Conservation (phyloP, 2,329 filamentous ascomycete species). For the Fusarium sp. region DNA sequence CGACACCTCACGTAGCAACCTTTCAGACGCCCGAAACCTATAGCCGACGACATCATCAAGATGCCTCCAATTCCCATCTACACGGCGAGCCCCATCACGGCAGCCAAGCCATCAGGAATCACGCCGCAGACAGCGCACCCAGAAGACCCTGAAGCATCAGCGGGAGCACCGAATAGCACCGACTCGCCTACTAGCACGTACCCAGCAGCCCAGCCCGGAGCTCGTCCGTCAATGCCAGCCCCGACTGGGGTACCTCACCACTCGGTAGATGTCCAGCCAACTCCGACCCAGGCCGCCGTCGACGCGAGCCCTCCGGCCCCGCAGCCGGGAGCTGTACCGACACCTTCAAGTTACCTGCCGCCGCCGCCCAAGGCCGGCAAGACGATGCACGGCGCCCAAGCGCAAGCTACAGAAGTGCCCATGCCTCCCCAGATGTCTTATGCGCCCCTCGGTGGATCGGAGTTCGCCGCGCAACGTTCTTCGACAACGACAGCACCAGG, state of each 20-base stretch:
- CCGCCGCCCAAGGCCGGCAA: constrained; percentile 65
- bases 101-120: constrained; percentile 61
- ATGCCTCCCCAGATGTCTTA: constrained; percentile 62
- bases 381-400: constrained; percentile 49
- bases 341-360: constrained; percentile 53
- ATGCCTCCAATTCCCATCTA: constrained; percentile 73
- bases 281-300: constrained; percentile 53
- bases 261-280: constrained; percentile 52
- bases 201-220: constrained; percentile 39
- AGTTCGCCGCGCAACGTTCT: constrained; percentile 58
- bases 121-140: constrained; percentile 58
- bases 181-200: constrained; percentile 48
- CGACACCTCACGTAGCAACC: neutral
- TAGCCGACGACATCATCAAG: constrained; percentile 14
- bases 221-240: constrained; percentile 52
- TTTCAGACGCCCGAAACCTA: neutral
- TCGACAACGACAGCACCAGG: constrained; percentile 52
- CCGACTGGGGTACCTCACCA: constrained; percentile 53
- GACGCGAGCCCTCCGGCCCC: constrained; percentile 60
- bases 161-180: constrained; percentile 37
- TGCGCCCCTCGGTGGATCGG: constrained; percentile 55
- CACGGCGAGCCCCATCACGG: constrained; percentile 67
- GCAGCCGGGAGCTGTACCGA: constrained; percentile 67
- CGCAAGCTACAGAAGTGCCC: constrained; percentile 51
- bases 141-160: constrained; percentile 29